Base-by-base conservation (phyloP, 805 yeast genomes). In the Ogataea zsoltii region DNA sequence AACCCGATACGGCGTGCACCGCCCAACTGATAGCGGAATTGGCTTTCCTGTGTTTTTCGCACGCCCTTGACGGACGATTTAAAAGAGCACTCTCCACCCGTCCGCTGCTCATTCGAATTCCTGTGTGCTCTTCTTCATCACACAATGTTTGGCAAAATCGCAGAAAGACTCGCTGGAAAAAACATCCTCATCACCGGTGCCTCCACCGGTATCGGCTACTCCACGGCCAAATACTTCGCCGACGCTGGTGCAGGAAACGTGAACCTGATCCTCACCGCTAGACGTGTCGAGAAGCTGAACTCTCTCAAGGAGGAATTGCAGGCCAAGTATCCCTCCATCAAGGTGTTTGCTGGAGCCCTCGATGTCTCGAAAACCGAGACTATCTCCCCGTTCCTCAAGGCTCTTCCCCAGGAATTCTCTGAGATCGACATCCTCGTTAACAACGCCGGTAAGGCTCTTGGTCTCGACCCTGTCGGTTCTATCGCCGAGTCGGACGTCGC, bases 171-270 rank as follows among this genome's bases (percentile, higher is more conserved):
- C 28, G 81, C 85, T 17, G 85, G 85, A 39, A 91, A 92, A 63
- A 80, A 83, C 15, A 76, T 88, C 26, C 76, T 92, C 33, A 85
- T 92, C 58, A 88, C 98, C n/a, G 98, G 98, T 51, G 98, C 98
- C 7, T 88, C 96, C 19, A 82, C 96, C 13, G 98, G 98, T 45
- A 92, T 92, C 58, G 99, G 98, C 11, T 81, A 80, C 54, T 94
- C 96, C 43, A 90, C 97, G 10, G 98, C 97, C 13, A 67, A 75
- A 38, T 96, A 91, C 63, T 82, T 88, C 54, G 94, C 96, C 34
- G 81, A 72, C 36, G 80, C 80, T 14, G 72, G 77, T 33, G 66
- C 72, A 31, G 82, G 82, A 5, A 56, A 75, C 18, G 55, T 77
- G 60, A 76, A 75, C 57, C 61, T 77, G 49, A 68, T 77, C 31